Base-by-base conservation (phyloP, 345 rosid species). In the Linum trigynum region DNA sequence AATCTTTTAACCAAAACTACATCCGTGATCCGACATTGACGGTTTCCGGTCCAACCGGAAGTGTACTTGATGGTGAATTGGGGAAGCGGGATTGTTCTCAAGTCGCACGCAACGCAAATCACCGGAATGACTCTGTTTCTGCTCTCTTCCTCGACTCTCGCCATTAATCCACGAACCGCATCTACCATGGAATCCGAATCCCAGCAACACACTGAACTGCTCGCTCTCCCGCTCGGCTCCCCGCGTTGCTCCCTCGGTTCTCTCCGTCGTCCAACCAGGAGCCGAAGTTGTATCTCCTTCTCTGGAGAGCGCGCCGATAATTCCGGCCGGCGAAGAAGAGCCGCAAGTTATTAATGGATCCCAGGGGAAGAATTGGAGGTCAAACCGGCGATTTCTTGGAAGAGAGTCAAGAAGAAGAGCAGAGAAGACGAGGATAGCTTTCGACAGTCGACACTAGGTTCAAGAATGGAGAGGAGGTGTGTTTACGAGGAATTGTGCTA, bases 401-500 rank as follows among this genome's bases (percentile, higher is more conserved):
- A 58, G 58, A 72, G 72, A 66, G 55, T 70, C 75, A 81, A 78
- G 76, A 87, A 84, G 84, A 79, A 76, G 73, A 71, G 48, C 60
- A 75, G 74, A 50, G 71, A 61, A 1, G 80, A 71, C 0, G 90
- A 81, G 3, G 82, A 79, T 67, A 72, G 75, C 70, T 75, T n/a
- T n/a, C n/a, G n/a, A n/a, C n/a, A n/a, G n/a, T 62, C 39, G 90
- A 88, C 56, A 80, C 67, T 59, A 76, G 96, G 64, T 92, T 81
- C 86, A 85, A 85, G 83, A 87, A 89, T 69, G 98, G 97, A 70
- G 77, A 73, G 55, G 95, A 92, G 91, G 97, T 89, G 35, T 1
- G 43, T 35, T 69, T 55, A 3, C 38, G 51, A 14, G 51, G 11
- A 45, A 45, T 6, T 7, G n/a, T 45, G 51, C 3, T 45, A 6